Conservation (phyloP, 2,329 filamentous ascomycete genomes). For the Orbilia oligospora region DNA sequence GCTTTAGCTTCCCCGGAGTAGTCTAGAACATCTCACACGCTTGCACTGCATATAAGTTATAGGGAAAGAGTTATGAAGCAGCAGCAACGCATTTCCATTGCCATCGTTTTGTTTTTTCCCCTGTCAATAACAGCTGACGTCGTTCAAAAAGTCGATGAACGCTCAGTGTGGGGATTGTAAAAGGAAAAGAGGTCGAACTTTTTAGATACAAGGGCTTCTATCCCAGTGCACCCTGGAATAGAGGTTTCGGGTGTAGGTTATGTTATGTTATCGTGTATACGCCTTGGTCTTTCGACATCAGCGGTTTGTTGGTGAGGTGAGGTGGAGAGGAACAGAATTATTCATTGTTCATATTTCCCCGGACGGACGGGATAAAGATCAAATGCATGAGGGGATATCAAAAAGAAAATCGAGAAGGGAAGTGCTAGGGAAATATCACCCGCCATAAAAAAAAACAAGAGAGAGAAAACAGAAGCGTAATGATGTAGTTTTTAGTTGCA, state of each 20-base stretch:
- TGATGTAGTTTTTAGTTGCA: constrained; percentile 1
- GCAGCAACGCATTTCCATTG: constrained; percentile 1
- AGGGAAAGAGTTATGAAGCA: too few species aligned
- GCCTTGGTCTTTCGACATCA: neutral
- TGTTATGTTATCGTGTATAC: neutral
- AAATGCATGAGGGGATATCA: constrained; percentile 55
- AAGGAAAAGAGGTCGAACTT: too few species aligned
- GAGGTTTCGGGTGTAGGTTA: neutral
- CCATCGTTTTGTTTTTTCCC: too few species aligned
- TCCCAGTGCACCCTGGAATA: too few species aligned
- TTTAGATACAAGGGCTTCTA: too few species aligned
- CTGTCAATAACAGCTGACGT: too few species aligned
- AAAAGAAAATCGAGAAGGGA: neutral
- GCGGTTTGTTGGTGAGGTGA: neutral
- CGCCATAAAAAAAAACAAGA: constrained; percentile 4
- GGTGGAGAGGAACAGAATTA: neutral
- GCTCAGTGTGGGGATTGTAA: too few species aligned
- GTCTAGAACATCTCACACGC: neutral
- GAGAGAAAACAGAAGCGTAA: neutral
- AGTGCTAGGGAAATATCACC: constrained; percentile 21
- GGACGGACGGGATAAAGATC: neutral
- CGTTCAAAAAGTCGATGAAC: too few species aligned
- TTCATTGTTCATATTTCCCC: neutral
- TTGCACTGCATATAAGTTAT: too few species aligned
- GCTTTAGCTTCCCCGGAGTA: neutral